Percentiles rank a stretch among this genome's conserved stretches.
phyloP scores from a whole-genome alignment of 164 flowering plant genomes.

The Liriodendron chinense region DNA sequence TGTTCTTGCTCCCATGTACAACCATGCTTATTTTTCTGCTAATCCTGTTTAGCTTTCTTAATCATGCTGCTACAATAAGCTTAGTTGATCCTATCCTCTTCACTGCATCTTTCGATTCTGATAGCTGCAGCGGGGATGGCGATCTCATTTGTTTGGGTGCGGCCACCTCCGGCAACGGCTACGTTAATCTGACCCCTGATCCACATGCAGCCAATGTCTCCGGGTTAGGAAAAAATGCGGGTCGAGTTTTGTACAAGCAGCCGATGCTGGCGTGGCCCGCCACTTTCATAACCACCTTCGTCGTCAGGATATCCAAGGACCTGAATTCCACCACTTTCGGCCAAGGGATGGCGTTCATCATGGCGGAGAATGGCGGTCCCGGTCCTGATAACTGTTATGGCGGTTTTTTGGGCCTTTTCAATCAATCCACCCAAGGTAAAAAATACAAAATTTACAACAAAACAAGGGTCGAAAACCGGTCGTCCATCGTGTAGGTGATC shows the following conservation, averaged over 20 bases:
- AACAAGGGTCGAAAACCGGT: too few species aligned
- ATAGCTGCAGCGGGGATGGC: slow-evolving; percentile 28
- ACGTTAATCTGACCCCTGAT: slow-evolving; percentile 33
- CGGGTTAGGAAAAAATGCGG: slow-evolving; percentile 15
- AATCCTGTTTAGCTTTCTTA: slow-evolving; percentile 12
- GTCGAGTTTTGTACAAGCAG: slow-evolving; percentile 32
- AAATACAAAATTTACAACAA: too few species aligned
- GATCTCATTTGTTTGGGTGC: slow-evolving; percentile 42
- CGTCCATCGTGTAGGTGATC: too few species aligned
- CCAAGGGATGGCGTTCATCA: slow-evolving; percentile 52
- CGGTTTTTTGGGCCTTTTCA: slow-evolving; percentile 41
- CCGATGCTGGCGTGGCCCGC: slow-evolving; percentile 51
- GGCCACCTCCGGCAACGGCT: slow-evolving; percentile 27
- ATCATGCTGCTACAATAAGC: slow-evolving; percentile 15
- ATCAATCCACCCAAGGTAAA: slow-evolving; percentile 5
- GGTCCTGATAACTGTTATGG: slow-evolving; percentile 43
- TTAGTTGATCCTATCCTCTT: slow-evolving; percentile 25
- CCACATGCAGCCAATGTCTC: background rate
- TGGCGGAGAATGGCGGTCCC: slow-evolving; percentile 33
- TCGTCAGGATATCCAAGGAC: slow-evolving; percentile 28
- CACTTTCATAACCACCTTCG: slow-evolving; percentile 38
- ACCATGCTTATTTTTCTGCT: slow-evolving; percentile 28
- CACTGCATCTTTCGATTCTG: slow-evolving; percentile 28
- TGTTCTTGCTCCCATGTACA: slow-evolving; percentile 1
- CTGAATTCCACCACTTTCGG: slow-evolving; percentile 28